phyloP scores from a whole-genome alignment of 345 rosid genomes.

The Brassica incana region DNA sequence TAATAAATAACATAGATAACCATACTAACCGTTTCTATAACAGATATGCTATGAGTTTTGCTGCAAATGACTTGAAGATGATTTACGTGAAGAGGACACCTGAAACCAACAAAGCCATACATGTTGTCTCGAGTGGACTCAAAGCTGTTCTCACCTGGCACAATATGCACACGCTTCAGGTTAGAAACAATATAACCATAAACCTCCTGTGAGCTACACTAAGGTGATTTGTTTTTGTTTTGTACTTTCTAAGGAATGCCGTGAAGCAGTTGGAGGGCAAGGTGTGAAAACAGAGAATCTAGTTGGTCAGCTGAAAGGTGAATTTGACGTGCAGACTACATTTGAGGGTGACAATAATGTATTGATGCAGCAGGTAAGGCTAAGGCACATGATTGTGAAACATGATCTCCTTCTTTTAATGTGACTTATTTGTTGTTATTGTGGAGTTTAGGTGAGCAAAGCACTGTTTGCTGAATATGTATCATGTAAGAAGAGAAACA shows the following conservation, averaged over 20 bases:
- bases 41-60: constrained; percentile 85
- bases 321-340: constrained; percentile 87
- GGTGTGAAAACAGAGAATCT: constrained; percentile 89
- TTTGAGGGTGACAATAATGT: constrained; percentile 96
- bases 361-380: constrained; percentile 88
- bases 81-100: constrained; percentile 78
- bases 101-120: constrained; percentile 69
- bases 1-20: not conserved
- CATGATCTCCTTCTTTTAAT: not conserved
- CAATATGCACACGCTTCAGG: constrained; percentile 95
- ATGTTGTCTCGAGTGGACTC: constrained; percentile 79
- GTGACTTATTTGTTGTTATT: not conserved
- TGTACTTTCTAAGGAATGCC: constrained; percentile 67
- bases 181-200: constrained; percentile 29
- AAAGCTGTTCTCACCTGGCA: constrained; percentile 86
- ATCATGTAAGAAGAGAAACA: constrained; percentile 62
- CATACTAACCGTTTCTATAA: not conserved
- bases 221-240: not conserved
- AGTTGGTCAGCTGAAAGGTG: constrained; percentile 82
- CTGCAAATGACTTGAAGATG: constrained; percentile 78
- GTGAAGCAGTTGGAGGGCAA: constrained; percentile 98
- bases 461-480: constrained; percentile 80
- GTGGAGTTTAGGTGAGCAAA: constrained; percentile 72
- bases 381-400: not conserved
- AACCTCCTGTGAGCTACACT: not conserved